Evolutionary conservation across 2,329 filamentous ascomycete genomes (phyloP), one percentile per base, ranked within the genome.

Genomic region (Fusarium camptoceras): DNA sequence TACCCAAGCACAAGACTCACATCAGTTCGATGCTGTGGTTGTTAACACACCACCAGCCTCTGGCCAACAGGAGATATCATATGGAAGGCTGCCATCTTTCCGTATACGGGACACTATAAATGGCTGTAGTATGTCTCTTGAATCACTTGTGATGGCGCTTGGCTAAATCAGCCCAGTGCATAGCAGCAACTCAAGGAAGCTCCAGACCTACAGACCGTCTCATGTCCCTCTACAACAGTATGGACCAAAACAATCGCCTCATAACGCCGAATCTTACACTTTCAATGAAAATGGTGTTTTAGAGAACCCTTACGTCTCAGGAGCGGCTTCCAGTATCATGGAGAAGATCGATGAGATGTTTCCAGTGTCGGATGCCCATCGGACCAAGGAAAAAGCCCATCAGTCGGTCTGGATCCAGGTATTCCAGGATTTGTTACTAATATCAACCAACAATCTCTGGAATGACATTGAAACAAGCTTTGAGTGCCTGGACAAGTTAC

Each of bases 401-500:
- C 5, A 15, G n/a, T 11, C 20, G 7, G 1, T 42, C 20, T 42
- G 39, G 39, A 10, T 22, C n/a, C 12, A 42, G 22, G 0, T 15
- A 5, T 42, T 42, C 2, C 20, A 22, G 11, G n/a, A 20, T 0
- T 15, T 42, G n/a, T 8, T 22, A 15, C 8, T 42, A 0, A 22
- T 42, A 15, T 42, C 39, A 15, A 22, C 20, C 1, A 42, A 42
- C 39, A 22, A 42, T 1, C 5, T 42, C 2, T 42, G 39, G 39
- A 0, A 42, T 6, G 1, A 9, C 5, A 15, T 34, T 8, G 5
- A 18, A 1, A 34, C 31, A 34, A 34, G 31, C 16, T 16, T 9
- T 9, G 1, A 1, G 1, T 15, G 8, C 8, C 4, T 22, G n/a
- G 20, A 15, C 7, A 0, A 15, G 3, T 22, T 41, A 3, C 3